These are phyloP conservation scores for Solanum habrochaites DNA, from an alignment of 257 asterid species.

Conservation along the genomic window DNA sequence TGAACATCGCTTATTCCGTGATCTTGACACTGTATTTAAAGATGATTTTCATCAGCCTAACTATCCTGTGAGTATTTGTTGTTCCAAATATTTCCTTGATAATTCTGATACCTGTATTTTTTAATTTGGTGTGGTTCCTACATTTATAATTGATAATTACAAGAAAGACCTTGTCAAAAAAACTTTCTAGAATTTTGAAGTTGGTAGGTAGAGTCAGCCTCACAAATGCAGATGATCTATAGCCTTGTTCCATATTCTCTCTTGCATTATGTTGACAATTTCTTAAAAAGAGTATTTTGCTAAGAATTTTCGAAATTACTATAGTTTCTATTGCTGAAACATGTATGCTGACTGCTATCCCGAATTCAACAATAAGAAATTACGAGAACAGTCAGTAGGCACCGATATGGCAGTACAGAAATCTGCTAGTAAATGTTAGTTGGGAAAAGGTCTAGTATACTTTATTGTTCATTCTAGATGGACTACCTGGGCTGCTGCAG, in stretches of 20 bases:
- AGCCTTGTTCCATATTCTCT: neutral
- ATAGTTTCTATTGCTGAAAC: neutral
- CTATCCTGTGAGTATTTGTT: constrained; percentile 45
- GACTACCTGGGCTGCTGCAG: neutral
- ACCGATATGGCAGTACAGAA: neutral
- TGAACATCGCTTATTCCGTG: constrained; percentile 64
- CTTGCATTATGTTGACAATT: neutral
- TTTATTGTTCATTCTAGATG: neutral
- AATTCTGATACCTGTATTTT: neutral
- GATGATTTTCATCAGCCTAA: constrained; percentile 86
- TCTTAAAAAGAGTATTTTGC: neutral
- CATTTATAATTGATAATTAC: neutral
- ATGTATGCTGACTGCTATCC: neutral
- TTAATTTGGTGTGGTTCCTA: neutral
- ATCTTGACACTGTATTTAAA: constrained; percentile 51
- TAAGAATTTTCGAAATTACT: neutral
- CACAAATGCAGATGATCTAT: neutral
- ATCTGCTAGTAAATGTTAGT: neutral
- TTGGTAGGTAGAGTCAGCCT: neutral
- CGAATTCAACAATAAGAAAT: neutral
- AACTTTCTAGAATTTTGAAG: neutral
- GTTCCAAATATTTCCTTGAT: neutral
- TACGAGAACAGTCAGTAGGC: neutral
- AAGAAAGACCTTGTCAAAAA: neutral
- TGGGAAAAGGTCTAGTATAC: neutral